These are phyloP conservation scores for Penicillium sp. DNA, from an alignment of 2,329 filamentous ascomycete genomes.

Conservation along the genomic window DNA sequence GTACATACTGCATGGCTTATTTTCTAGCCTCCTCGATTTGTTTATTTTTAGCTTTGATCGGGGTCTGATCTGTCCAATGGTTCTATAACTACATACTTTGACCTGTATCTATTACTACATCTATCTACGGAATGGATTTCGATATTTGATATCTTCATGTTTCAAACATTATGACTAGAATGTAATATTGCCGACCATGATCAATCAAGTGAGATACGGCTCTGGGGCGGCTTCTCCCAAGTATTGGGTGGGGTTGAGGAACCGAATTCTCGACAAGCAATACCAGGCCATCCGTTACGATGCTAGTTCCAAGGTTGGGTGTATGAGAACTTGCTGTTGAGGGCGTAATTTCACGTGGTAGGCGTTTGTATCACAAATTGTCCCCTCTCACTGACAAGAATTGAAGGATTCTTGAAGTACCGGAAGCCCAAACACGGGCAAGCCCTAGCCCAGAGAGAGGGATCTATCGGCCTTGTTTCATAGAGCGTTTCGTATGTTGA, in stretches of 20 bases:
- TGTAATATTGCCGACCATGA: background rate
- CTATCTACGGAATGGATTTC: background rate
- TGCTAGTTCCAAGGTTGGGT: background rate
- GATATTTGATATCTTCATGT: background rate
- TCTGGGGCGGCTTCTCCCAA: background rate
- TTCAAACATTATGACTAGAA: background rate
- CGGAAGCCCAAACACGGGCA: background rate
- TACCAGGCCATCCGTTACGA: background rate
- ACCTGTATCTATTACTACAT: background rate
- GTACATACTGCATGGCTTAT: slow-evolving; percentile 2
- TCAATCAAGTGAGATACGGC: background rate
- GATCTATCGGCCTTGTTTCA: background rate
- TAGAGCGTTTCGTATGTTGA: background rate
- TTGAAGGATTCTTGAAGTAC: background rate
- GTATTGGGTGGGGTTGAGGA: background rate
- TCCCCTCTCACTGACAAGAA: too few species aligned
- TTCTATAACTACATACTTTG: background rate
- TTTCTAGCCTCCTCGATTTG: background rate
- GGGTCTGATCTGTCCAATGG: background rate
- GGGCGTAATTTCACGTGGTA: background rate
- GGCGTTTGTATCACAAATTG: background rate
- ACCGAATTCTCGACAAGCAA: background rate
- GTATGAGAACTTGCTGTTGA: background rate
- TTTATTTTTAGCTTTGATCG: background rate
- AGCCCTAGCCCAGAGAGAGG: background rate